These are phyloP conservation scores for Oryza officinalis DNA, from an alignment of 176 grass and related monocot species.

Conservation along the genomic window DNA sequence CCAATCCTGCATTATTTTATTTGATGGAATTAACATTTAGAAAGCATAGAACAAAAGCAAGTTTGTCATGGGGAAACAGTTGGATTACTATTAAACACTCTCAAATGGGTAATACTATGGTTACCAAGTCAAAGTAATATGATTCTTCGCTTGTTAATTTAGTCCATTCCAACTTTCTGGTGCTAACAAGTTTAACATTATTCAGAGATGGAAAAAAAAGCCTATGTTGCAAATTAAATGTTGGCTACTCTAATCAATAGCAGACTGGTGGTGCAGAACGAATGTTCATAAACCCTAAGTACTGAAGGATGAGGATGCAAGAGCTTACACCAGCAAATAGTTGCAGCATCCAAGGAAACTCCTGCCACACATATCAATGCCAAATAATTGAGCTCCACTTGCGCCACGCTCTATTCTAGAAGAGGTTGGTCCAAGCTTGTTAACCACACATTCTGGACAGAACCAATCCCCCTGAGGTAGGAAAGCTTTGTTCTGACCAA, in stretches of 20 bases:
- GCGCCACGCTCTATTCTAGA: constrained; percentile 76
- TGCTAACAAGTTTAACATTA: constrained; percentile 9
- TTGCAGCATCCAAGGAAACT: constrained; percentile 84
- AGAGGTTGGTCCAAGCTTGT: constrained; percentile 71
- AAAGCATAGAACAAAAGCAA: constrained; percentile 19
- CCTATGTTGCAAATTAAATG: constrained; percentile 4
- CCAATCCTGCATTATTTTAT: constrained; percentile 60
- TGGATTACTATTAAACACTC: background rate
- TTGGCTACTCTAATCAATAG: constrained; percentile 17
- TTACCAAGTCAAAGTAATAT: constrained; percentile 21
- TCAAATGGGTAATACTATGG: background rate
- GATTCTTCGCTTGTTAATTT: background rate
- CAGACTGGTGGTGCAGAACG: constrained; percentile 16
- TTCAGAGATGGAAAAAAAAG: background rate
- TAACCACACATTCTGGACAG: constrained; percentile 87
- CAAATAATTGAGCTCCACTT: constrained; percentile 80
- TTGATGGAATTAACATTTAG: constrained; percentile 23
- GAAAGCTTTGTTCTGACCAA: constrained; percentile 81
- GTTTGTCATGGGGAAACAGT: background rate
- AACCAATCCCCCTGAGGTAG: constrained; percentile 82
- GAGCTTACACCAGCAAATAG: constrained; percentile 97
- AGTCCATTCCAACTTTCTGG: background rate
- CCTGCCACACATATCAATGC: constrained; percentile 65
- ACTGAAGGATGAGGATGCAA: constrained; percentile 28
- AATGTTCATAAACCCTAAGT: constrained; percentile 4